These are phyloP conservation scores for Ammopiptanthus mongolicus DNA, from an alignment of 306 rosid species.

Conservation along the genomic window DNA sequence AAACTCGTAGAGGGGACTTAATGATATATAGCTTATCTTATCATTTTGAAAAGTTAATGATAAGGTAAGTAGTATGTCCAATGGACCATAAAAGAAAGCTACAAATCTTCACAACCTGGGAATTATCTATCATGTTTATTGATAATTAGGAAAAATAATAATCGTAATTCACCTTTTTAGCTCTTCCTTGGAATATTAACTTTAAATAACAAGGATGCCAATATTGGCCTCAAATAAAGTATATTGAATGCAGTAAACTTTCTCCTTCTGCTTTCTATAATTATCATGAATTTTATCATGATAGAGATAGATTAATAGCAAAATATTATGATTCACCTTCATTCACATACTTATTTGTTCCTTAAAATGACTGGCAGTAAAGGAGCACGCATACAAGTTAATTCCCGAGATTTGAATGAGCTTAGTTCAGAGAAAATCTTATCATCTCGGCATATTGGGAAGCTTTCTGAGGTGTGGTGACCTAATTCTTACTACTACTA, in stretches of 20 bases:
- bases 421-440: constrained; percentile 27
- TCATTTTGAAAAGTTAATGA: not conserved
- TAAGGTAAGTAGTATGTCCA: not conserved
- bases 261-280: not conserved
- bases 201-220: not conserved
- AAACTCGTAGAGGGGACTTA: too few relatives aligned
- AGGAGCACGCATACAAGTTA: constrained; percentile 39
- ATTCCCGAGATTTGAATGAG: constrained; percentile 32
- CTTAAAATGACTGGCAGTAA: constrained; percentile 31
- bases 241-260: not conserved
- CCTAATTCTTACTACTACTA: constrained; percentile 3
- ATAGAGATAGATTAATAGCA: not conserved
- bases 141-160: not conserved
- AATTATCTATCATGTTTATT: not conserved
- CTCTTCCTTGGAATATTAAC: not conserved
- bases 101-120: not conserved
- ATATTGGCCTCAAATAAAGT: not conserved
- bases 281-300: not conserved
- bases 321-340: not conserved
- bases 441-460: constrained; percentile 36
- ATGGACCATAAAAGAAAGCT: not conserved
- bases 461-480: constrained; percentile 45
- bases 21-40: too few relatives aligned
- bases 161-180: not conserved
- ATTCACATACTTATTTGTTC: not conserved